Percentiles rank a stretch among this genome's conserved stretches.
These are phyloP conservation scores for Plectranthus barbatus DNA, from an alignment of 257 asterid species.

Conservation along the genomic window DNA sequence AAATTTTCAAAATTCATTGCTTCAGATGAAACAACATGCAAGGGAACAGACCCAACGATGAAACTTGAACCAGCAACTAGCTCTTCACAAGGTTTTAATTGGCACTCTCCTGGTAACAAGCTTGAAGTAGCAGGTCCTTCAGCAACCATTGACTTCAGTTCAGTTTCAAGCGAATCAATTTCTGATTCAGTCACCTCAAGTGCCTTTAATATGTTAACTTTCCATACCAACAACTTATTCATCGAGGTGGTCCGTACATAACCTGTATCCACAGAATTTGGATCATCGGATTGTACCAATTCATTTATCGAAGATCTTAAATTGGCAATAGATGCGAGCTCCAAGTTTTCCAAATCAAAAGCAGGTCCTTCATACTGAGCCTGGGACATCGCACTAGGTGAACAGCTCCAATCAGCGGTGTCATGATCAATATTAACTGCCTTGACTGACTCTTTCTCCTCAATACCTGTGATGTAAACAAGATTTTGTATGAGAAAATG, in stretches of 20 bases:
- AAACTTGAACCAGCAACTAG: constrained; percentile 32
- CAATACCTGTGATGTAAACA: constrained; percentile 47
- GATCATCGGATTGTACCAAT: constrained; percentile 52
- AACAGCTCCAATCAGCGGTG: constrained; percentile 37
- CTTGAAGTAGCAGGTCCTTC: constrained; percentile 36
- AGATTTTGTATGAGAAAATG: constrained; percentile 12
- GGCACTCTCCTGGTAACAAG: constrained; percentile 34
- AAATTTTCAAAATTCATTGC: constrained; percentile 22
- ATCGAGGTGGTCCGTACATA: constrained; percentile 49
- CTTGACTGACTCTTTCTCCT: constrained; percentile 56
- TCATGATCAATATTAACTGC: constrained; percentile 34
- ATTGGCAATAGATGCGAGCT: constrained; percentile 44
- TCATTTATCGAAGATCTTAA: constrained; percentile 58
- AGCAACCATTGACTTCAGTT: constrained; percentile 47
- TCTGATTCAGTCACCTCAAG: constrained; percentile 78
- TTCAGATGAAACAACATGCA: constrained; percentile 34
- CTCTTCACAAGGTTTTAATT: constrained; percentile 36
- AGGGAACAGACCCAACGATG: constrained; percentile 29
- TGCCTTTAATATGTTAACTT: constrained; percentile 56
- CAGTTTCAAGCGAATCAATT: constrained; percentile 83
- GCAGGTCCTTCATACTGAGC: constrained; percentile 36
- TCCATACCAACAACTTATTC: constrained; percentile 68
- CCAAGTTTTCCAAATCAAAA: constrained; percentile 66
- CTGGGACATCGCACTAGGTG: constrained; percentile 42
- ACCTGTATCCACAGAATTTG: constrained; percentile 39